Conservation (phyloP, 2,329 filamentous ascomycete species). For the Phaeophleospora eucalypticola region DNA sequence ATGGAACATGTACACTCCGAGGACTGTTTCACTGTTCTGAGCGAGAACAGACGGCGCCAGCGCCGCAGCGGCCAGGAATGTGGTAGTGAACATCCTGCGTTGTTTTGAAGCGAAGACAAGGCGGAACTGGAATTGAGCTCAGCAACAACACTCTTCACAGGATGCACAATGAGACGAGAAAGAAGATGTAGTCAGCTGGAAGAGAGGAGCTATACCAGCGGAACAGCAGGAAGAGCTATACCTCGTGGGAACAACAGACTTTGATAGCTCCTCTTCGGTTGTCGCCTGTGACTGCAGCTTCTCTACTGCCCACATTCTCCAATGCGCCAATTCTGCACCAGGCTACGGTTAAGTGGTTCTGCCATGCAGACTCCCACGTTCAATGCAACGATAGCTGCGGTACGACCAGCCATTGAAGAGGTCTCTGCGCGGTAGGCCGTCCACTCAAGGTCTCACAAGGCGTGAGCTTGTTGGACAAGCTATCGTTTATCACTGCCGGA, state of each 20-base stretch:
- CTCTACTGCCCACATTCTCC: not conserved
- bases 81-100: slow-evolving; percentile 1
- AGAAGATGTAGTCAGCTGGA: slow-evolving; percentile 1
- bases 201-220: not conserved
- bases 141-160: not conserved
- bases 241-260: not conserved
- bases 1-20: slow-evolving; percentile 81
- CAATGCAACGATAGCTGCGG: slow-evolving; percentile 5
- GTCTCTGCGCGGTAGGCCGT: not conserved
- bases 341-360: not conserved
- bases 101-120: not conserved
- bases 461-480: slow-evolving; percentile 8
- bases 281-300: not conserved
- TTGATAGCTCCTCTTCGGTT: not conserved
- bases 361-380: not conserved
- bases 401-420: slow-evolving; percentile 1
- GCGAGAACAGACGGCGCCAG: slow-evolving; percentile 25
- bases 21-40: slow-evolving; percentile 58
- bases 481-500: slow-evolving; percentile 12
- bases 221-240: too few species aligned
- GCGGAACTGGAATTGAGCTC: not conserved
- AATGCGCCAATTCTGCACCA: not conserved
- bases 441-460: not conserved
- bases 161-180: not conserved
- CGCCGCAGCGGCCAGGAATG: slow-evolving; percentile 23